Percentiles rank a stretch among this genome's conserved stretches.
Evolutionary conservation across 2,329 filamentous ascomycete genomes (phyloP).

Genomic region (Xylariaceae sp.): DNA sequence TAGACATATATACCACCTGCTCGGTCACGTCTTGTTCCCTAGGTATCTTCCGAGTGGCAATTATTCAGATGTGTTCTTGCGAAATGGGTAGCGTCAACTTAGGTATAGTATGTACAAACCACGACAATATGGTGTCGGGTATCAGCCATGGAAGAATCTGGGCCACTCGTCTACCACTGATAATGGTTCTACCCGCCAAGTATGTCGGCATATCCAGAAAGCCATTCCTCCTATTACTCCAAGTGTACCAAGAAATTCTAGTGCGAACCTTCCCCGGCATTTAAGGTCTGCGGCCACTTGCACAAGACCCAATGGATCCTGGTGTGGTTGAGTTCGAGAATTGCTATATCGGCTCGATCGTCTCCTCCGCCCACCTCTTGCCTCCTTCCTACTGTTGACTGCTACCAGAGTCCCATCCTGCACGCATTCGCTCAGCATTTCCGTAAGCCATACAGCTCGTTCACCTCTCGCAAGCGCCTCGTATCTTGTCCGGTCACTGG

Average conservation of each 20-base stretch:
- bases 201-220: constrained; percentile 49
- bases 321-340: constrained; percentile 33
- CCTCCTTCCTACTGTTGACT: constrained; percentile 30
- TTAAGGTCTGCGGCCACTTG: constrained; percentile 63
- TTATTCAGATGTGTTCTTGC: no score
- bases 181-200: constrained; percentile 32
- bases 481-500: constrained; percentile 67
- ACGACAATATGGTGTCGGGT: constrained; percentile 10
- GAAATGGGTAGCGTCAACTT: no score
- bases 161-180: constrained; percentile 26
- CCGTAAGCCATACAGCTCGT: constrained; percentile 64
- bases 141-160: constrained; percentile 22
- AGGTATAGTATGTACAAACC: background rate
- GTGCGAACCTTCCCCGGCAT: constrained; percentile 59
- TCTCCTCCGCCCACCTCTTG: constrained; percentile 21
- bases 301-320: constrained; percentile 78
- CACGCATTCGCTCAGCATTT: constrained; percentile 62
- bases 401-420: constrained; percentile 60
- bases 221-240: constrained; percentile 70
- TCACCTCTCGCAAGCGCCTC: constrained; percentile 59
- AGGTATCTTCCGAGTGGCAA: no score
- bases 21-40: no score
- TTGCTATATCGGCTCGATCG: constrained; percentile 6
- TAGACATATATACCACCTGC: no score
- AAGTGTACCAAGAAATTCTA: constrained; percentile 71